A percentile compares a stretch with the other conserved stretches of the same genome.
These are phyloP conservation scores for Oenanthe sinensis DNA, from an alignment of 129 eudicot species.

Conservation along the genomic window DNA sequence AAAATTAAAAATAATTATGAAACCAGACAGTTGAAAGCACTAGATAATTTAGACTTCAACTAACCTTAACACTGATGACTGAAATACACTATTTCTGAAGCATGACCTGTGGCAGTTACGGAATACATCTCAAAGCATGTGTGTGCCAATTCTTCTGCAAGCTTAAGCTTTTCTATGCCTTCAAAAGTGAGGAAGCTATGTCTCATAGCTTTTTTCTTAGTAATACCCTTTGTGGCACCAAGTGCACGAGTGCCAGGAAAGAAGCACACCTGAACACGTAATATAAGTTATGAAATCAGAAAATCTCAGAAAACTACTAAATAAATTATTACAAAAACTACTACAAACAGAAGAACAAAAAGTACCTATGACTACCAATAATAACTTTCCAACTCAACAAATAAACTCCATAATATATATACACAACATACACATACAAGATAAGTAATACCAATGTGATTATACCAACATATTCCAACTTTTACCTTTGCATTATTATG, in stretches of 20 bases:
- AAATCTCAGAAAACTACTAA: not conserved
- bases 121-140: slow-evolving; percentile 85
- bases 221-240: slow-evolving; percentile 89
- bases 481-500: too few species aligned
- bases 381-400: too few species aligned
- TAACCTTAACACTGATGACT: slow-evolving; percentile 43
- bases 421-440: too few species aligned
- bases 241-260: slow-evolving; percentile 95
- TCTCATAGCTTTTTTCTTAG: slow-evolving; percentile 60
- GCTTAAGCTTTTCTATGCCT: slow-evolving; percentile 35
- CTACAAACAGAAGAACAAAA: too few species aligned
- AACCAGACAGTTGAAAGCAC: not conserved
- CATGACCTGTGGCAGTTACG: slow-evolving; percentile 86
- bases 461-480: too few species aligned
- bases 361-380: too few species aligned
- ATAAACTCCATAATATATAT: too few species aligned
- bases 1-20: not conserved
- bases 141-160: slow-evolving; percentile 89
- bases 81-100: slow-evolving; percentile 83
- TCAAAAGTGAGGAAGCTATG: not conserved
- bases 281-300: not conserved
- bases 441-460: too few species aligned
- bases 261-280: slow-evolving; percentile 58
- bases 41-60: slow-evolving; percentile 11
- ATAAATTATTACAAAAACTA: too few species aligned